phyloP scores from a whole-genome alignment of 1,139 yeast species.

The Yamadazyma sp. region DNA sequence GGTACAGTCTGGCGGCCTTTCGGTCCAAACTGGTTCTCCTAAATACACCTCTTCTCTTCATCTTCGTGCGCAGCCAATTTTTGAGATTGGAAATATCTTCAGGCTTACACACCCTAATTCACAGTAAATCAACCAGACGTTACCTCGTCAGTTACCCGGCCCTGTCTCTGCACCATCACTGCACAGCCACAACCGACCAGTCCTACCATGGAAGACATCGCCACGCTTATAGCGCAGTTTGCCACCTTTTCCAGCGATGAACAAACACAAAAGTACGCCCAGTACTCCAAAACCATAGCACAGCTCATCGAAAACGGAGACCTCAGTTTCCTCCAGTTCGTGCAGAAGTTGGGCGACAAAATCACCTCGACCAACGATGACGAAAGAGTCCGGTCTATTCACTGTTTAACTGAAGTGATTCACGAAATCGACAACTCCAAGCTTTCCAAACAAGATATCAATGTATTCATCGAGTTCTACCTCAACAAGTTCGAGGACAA shows the following conservation, averaged over 20 bases:
- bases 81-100: no score
- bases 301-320: constrained; percentile 20
- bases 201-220: constrained; percentile 6
- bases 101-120: no score
- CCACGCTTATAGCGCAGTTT: constrained; percentile 38
- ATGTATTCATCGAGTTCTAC: constrained; percentile 66
- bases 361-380: constrained; percentile 67
- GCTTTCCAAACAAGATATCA: constrained; percentile 61
- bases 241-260: constrained; percentile 30
- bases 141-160: background rate
- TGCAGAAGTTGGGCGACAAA: constrained; percentile 41
- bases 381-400: constrained; percentile 52
- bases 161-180: background rate
- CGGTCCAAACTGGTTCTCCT: no score
- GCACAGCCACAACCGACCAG: background rate
- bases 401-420: constrained; percentile 58
- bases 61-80: no score
- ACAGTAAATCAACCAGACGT: no score
- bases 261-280: constrained; percentile 14
- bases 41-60: no score
- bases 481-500: constrained; percentile 67
- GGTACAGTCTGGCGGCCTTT: no score
- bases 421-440: constrained; percentile 29
- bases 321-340: constrained; percentile 34
- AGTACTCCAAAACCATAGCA: constrained; percentile 25